Percentiles rank a stretch among this genome's conserved stretches.
Conservation (phyloP, 345 rosid species). For the Trapa bicornis region DNA sequence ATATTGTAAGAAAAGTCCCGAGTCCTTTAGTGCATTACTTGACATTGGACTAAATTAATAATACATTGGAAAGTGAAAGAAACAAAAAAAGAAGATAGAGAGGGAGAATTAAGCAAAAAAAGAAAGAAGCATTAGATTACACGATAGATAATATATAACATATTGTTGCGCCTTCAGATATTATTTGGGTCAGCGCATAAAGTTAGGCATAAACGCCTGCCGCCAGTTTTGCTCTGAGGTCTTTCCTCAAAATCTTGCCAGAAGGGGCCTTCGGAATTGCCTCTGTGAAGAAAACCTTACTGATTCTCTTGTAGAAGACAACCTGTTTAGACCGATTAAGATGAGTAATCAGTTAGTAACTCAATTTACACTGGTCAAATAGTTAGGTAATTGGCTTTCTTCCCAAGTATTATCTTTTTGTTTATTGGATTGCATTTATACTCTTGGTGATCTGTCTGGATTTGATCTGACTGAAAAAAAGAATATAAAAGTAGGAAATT, state of each 20-base stretch:
- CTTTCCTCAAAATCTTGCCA: conserved; percentile 80
- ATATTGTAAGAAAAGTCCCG: no score
- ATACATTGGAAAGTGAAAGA: not conserved
- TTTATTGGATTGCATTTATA: no score
- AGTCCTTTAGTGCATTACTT: not conserved
- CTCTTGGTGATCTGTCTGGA: no score
- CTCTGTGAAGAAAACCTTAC: conserved; percentile 48
- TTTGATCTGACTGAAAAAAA: no score
- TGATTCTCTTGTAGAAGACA: conserved; percentile 69
- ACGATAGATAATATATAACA: not conserved
- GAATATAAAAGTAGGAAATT: no score
- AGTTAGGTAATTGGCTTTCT: no score
- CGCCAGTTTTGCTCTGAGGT: conserved; percentile 45
- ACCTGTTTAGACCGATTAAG: conserved; percentile 27
- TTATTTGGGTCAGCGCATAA: not conserved
- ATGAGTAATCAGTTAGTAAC: no score
- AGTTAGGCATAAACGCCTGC: conserved; percentile 13
- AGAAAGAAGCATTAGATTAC: not conserved
- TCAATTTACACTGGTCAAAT: no score
- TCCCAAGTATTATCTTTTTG: no score
- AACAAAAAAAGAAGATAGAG: not conserved
- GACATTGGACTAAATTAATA: not conserved
- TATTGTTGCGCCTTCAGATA: not conserved
- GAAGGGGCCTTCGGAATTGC: conserved; percentile 76
- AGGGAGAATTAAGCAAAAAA: not conserved